These are phyloP conservation scores for Moesziomyces aphidis DNA, from an alignment of 1,284 basidiomycete genomes.

Conservation along the genomic window DNA sequence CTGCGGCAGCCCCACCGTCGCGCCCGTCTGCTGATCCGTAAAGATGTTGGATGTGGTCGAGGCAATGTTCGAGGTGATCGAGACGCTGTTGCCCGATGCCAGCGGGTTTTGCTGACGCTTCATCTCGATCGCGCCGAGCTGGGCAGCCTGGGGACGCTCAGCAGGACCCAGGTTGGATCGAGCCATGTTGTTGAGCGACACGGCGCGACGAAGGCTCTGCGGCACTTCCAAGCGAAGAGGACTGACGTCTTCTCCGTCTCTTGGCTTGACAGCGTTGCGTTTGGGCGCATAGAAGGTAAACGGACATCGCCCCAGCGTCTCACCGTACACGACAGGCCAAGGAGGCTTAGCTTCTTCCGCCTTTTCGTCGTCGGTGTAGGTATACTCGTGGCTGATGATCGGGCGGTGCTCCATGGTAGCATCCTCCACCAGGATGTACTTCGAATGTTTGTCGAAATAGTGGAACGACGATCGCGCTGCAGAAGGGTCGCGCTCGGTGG, in stretches of 20 bases:
- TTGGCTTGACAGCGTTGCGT: constrained; percentile 22
- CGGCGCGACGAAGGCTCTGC: constrained; percentile 75
- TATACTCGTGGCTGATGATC: constrained; percentile 72
- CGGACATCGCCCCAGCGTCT: constrained; percentile 68
- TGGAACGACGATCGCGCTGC: constrained; percentile 87
- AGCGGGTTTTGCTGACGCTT: constrained; percentile 53
- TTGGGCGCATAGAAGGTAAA: constrained; percentile 64
- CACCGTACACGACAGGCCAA: constrained; percentile 72
- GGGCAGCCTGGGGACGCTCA: constrained; percentile 16
- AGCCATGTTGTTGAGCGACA: constrained; percentile 81
- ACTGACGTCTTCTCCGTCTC: constrained; percentile 10
- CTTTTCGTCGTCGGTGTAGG: constrained; percentile 55
- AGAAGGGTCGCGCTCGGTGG: constrained; percentile 87
- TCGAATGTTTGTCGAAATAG: constrained; percentile 84
- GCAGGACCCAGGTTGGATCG: constrained; percentile 62
- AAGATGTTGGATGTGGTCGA: constrained; percentile 79
- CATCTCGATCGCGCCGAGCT: constrained; percentile 23
- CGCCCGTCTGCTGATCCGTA: constrained; percentile 39
- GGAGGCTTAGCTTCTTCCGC: constrained; percentile 57
- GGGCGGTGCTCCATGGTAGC: constrained; percentile 78
- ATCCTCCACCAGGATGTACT: constrained; percentile 91
- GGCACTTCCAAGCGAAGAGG: constrained; percentile 17
- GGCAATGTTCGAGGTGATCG: constrained; percentile 86
- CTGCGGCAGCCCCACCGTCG: constrained; percentile 42
- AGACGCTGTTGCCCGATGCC: constrained; percentile 80